Evolutionary conservation across 2,329 filamentous ascomycete genomes (phyloP), one percentile per base, ranked within the genome.

Genomic region (Paraphoma sp.): DNA sequence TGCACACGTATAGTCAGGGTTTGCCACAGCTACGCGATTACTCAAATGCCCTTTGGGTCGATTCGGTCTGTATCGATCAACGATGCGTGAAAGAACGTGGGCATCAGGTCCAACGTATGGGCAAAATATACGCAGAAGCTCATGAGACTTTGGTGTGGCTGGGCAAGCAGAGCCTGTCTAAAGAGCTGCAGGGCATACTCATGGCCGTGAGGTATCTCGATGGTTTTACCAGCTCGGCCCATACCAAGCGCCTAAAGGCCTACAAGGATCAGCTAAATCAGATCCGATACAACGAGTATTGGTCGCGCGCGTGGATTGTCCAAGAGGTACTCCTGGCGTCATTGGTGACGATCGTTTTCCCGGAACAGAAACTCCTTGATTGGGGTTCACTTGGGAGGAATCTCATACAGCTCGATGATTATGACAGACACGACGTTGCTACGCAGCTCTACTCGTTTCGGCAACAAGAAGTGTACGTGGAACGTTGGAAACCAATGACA

Each of bases 31-130:
- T 2, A 14, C 2, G 18, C 33, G 36, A 17, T 9, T 36, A 9
- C 12, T 12, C 36, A 5, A 6, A 29, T 23, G n/a, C 44, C 9
- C 28, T 58, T 14, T 62, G 59, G 57, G 53, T 62, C n/a, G 59
- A 62, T 38, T 36, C 54, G 9, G 45, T 60, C 18, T 62, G 59
- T 16, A 57, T 62, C 17, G 53, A 60, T 38, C 59, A 60, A 38
- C 28, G 40, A 1, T 51, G 51, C 18, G 9, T 44, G 16, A 30
- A 51, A 28, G 59, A 60, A 38, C 40, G 47, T n/a, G 50, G 45
- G 0, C 31, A 60, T 18, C 59, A 62, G 16, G 57, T 62, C 5
- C 48, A 52, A 11, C 16, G 45, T 1, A 60, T 62, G 59, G 51
- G 51, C 1, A 16, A 43, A 1, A 52, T 62, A 2, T 59, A 51